A percentile compares a stretch with the other conserved stretches of the same genome.
Evolutionary conservation across 1,284 basidiomycete genomes (phyloP).

Genomic region (Phlebopus sp.): DNA sequence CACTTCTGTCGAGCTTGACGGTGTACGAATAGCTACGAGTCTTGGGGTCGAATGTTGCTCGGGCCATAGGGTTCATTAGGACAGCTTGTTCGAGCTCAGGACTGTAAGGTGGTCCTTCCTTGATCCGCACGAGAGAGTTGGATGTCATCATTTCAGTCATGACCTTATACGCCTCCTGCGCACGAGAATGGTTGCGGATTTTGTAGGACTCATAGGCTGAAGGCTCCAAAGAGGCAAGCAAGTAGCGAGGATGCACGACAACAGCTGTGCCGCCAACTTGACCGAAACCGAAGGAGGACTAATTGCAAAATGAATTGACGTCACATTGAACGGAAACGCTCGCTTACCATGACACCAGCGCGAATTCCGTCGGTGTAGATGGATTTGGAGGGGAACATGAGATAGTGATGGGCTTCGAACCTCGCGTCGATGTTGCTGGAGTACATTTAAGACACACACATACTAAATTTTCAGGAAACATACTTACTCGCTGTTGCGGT

Average conservation of each 20-base stretch:
- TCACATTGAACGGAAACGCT: not conserved
- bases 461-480: not conserved
- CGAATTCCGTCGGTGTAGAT: conserved; percentile 93
- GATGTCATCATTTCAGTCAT: conserved; percentile 95
- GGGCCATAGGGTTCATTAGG: conserved; percentile 90
- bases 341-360: conserved; percentile 79
- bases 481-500: conserved; percentile 89
- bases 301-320: conserved; percentile 6
- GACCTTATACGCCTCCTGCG: conserved; percentile 82
- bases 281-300: conserved; percentile 98
- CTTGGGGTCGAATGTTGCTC: conserved; percentile 80
- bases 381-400: conserved; percentile 97
- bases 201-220: conserved; percentile 76
- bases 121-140: conserved; percentile 92
- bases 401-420: conserved; percentile 86
- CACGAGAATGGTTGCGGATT: conserved; percentile 65
- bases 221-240: conserved; percentile 81
- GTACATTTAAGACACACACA: conserved; percentile 22
- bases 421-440: conserved; percentile 87
- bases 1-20: conserved; percentile 55
- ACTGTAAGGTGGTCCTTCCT: conserved; percentile 90
- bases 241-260: conserved; percentile 88
- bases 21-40: conserved; percentile 82
- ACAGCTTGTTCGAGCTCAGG: conserved; percentile 87
- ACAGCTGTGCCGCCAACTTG: conserved; percentile 95